Conservation (phyloP, 208 protist species). For the Crithidia fasciculata region DNA sequence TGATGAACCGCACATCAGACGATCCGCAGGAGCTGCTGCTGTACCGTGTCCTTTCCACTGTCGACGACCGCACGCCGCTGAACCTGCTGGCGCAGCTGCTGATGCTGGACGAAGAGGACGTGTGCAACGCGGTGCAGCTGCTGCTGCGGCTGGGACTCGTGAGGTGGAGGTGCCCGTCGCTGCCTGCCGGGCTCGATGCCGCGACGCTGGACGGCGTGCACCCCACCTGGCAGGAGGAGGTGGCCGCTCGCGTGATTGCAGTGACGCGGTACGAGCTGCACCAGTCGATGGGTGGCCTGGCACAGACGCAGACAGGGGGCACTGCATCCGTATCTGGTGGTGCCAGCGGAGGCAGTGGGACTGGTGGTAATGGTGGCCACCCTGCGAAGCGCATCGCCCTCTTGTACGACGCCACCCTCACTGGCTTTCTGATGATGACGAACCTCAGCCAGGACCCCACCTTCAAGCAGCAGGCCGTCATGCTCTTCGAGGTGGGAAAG, state of each 20-base stretch:
- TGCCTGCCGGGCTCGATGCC: constrained; percentile 39
- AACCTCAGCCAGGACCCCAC: constrained; percentile 90
- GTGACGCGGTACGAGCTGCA: constrained; percentile 32
- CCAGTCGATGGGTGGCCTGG: constrained; percentile 18
- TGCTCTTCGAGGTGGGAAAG: constrained; percentile 92
- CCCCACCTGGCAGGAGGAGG: constrained; percentile 57
- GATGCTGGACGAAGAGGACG: constrained; percentile 88
- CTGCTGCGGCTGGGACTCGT: constrained; percentile 92
- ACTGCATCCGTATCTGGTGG: too few relatives aligned
- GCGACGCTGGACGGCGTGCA: constrained; percentile 47
- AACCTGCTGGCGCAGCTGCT: constrained; percentile 91
- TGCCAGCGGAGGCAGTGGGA: background rate
- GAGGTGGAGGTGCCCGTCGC: constrained; percentile 58
- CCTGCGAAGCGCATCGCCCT: constrained; percentile 92
- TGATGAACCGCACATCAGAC: constrained; percentile 97
- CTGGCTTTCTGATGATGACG: constrained; percentile 98
- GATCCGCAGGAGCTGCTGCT: constrained; percentile 96
- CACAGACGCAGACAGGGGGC: background rate
- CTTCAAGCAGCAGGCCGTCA: constrained; percentile 92
- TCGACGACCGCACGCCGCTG: constrained; percentile 95
- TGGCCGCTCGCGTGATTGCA: constrained; percentile 30
- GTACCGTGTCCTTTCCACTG: constrained; percentile 95
- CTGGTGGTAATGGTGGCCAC: constrained; percentile 14
- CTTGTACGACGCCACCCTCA: constrained; percentile 95
- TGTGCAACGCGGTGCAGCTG: constrained; percentile 91